Conservation (phyloP, 805 yeast genomes). For the Ogataea zsoltii region DNA sequence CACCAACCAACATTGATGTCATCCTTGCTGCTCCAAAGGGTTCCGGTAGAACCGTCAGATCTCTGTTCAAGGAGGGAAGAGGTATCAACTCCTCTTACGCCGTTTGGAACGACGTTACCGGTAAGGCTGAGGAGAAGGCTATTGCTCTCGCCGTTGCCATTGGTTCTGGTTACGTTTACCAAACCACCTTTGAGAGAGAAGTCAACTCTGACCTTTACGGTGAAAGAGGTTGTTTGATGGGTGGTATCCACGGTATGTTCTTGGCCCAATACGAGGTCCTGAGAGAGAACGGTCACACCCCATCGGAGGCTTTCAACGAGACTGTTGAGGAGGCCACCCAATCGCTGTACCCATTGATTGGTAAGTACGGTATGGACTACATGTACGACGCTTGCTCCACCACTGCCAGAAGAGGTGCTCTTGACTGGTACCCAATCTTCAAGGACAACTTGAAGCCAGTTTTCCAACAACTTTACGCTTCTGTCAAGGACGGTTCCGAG, state of each 20-base stretch:
- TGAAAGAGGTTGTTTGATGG: conserved; percentile 99
- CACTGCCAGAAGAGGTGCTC: conserved; percentile 99
- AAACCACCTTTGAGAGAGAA: conserved; percentile 99
- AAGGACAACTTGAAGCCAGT: conserved; percentile 99
- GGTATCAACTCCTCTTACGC: conserved; percentile 99
- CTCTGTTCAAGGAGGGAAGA: conserved; percentile 99
- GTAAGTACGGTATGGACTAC: conserved; percentile 99
- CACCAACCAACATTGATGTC: conserved; percentile 93
- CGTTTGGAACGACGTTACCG: conserved; percentile 98
- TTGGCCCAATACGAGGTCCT: conserved; percentile 99
- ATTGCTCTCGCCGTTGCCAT: conserved; percentile 98
- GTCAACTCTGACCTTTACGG: conserved; percentile 99
- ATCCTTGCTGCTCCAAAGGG: conserved; percentile 99
- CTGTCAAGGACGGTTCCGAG: conserved; percentile 95
- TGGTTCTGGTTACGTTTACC: conserved; percentile 99
- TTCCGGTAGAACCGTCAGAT: conserved; percentile 99
- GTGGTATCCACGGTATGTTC: conserved; percentile 99
- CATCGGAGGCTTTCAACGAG: conserved; percentile 99
- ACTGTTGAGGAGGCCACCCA: conserved; percentile 99
- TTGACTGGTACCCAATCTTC: conserved; percentile 99
- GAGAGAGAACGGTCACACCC: conserved; percentile 99
- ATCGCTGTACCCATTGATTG: conserved; percentile 97
- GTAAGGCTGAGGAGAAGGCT: conserved; percentile 99
- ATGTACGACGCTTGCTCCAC: conserved; percentile 99
- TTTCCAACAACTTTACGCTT: conserved; percentile 91